These are phyloP conservation scores for Chaetomium sp. DNA, from an alignment of 2,329 filamentous ascomycete species.

Conservation along the genomic window DNA sequence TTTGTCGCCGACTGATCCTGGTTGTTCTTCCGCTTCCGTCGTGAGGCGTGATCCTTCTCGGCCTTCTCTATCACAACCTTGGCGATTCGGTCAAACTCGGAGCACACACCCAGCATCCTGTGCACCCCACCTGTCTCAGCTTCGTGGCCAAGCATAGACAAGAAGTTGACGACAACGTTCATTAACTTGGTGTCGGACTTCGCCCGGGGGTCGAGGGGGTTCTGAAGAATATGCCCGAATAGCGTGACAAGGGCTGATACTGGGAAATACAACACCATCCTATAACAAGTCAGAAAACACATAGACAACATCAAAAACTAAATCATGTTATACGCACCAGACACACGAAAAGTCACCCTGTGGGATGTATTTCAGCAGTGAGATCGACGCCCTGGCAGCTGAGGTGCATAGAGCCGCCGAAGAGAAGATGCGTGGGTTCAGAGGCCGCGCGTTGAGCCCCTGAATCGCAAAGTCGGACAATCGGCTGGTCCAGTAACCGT, in stretches of 20 bases:
- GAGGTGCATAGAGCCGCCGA: conserved; percentile 89
- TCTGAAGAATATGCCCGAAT: conserved; percentile 94
- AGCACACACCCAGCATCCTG: conserved; percentile 87
- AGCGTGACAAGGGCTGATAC: conserved; percentile 91
- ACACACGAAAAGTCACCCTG: conserved; percentile 93
- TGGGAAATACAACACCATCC: conserved; percentile 92
- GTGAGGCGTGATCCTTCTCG: conserved; percentile 73
- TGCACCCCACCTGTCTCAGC: conserved; percentile 85
- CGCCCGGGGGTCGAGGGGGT: conserved; percentile 81
- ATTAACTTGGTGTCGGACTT: conserved; percentile 86
- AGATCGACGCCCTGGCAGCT: conserved; percentile 86
- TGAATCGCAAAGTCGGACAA: conserved; percentile 93
- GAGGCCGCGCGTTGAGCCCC: conserved; percentile 78
- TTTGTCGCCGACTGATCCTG: conserved; percentile 38
- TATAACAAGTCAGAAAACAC: conserved; percentile 27
- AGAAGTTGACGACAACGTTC: conserved; percentile 85
- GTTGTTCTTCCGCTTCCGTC: conserved; percentile 73
- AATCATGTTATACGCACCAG: conserved; percentile 56
- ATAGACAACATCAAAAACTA: background rate
- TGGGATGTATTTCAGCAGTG: conserved; percentile 90
- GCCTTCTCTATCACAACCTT: conserved; percentile 85
- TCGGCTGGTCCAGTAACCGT: conserved; percentile 95
- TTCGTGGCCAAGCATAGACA: conserved; percentile 83
- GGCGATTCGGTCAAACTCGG: conserved; percentile 94
- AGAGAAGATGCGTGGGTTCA: conserved; percentile 92